Evolutionary conservation across 257 asterid species (phyloP), one percentile per base, ranked within the genome.

Genomic region (Galeopsis tetrahit): DNA sequence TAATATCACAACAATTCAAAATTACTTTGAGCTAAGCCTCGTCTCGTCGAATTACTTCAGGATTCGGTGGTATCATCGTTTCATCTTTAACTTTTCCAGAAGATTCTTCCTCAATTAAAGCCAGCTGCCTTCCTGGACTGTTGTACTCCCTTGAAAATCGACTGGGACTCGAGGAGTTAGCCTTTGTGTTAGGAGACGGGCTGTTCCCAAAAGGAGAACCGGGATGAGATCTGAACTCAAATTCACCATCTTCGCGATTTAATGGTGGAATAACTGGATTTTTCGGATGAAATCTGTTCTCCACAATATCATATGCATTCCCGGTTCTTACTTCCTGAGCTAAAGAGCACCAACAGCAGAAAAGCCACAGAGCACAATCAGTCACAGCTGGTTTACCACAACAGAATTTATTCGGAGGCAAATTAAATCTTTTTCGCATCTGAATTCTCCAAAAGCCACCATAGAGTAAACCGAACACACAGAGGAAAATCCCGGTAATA

Each of bases 391-490:
- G 85, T 77, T 79, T 83, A 53, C 88, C 86, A 69, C 87, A 88
- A 34, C 96, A 88, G 70, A 70, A 88, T 33, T 57, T 81, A 64
- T 86, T 78, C 2, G 86, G 43, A 7, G 98, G 98, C 83, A 92
- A 72, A 71, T 92, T 90, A 64, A 81, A 92, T 71, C 96, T 83
- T 82, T 84, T 88, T 43, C 97, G 79, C 98, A 90, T 90, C 80
- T 88, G 98, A 82, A 90, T 92, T 74, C 98, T 87, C 98, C 98
- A 92, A 68, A 92, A 92, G 6, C 98, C 97, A 33, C 98, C 98
- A 7, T 92, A 92, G 4, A 92, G 91, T 66, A 92, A 78, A 10
- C 98, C 98, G 11, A 92, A 92, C 42, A 87, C 74, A 42, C 97
- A 92, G 2, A 92, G 89, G 69, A 88, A 90, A 68, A 92, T 79